phyloP scores from a whole-genome alignment of 805 yeast genomes.

The Candida odintsovae region DNA sequence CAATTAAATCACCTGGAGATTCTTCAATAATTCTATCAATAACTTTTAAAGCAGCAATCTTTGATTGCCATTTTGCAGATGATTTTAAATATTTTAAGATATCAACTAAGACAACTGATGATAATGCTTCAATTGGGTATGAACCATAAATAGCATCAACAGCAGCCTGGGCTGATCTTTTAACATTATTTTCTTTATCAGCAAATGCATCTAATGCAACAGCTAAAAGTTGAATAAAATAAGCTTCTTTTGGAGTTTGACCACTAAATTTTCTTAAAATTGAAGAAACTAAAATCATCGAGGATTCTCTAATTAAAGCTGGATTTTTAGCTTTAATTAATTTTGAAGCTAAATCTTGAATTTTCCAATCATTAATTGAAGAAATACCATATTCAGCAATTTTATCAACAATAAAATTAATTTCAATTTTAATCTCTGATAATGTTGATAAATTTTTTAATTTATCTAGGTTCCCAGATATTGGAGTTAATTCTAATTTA shows the following conservation, averaged over 20 bases:
- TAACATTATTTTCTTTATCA: constrained; percentile 84
- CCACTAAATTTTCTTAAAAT: constrained; percentile 62
- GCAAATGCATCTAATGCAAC: constrained; percentile 66
- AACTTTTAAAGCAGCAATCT: constrained; percentile 68
- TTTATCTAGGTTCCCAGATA: constrained; percentile 49
- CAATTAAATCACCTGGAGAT: constrained; percentile 80
- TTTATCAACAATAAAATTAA: constrained; percentile 38
- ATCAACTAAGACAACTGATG: constrained; percentile 60
- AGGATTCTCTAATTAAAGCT: constrained; percentile 70
- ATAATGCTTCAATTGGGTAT: constrained; percentile 73
- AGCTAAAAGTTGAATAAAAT: constrained; percentile 57
- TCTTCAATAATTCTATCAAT: constrained; percentile 73
- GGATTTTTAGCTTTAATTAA: constrained; percentile 71
- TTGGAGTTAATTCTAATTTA: constrained; percentile 60
- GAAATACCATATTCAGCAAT: constrained; percentile 40
- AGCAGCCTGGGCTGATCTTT: constrained; percentile 80
- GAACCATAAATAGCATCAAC: constrained; percentile 62
- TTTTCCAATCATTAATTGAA: constrained; percentile 56
- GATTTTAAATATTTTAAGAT: constrained; percentile 61
- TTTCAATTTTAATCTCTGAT: constrained; percentile 29
- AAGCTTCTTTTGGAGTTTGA: constrained; percentile 69
- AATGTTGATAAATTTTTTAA: constrained; percentile 37
- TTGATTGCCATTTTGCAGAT: constrained; percentile 92
- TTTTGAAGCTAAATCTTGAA: constrained; percentile 57
- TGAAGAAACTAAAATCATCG: constrained; percentile 52